These are phyloP conservation scores for Chrysosporium queenslandicum DNA, from an alignment of 2,329 filamentous ascomycete genomes.

Conservation along the genomic window DNA sequence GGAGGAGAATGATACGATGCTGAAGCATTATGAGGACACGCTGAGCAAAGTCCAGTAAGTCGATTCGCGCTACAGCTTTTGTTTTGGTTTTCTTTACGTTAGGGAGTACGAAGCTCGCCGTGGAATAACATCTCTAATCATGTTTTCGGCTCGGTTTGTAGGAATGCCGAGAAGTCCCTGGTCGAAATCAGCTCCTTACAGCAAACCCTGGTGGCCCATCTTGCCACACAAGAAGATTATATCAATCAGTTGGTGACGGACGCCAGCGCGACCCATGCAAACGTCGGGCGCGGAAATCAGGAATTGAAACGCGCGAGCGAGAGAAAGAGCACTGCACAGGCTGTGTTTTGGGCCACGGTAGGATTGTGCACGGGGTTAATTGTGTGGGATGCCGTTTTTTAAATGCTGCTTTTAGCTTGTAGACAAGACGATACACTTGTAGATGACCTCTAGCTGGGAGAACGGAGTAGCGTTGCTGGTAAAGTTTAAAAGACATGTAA, in stretches of 20 bases:
- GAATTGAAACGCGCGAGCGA: conserved; percentile 76
- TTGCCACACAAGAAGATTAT: conserved; percentile 74
- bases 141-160: conserved; percentile 30
- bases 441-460: too few relatives aligned
- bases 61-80: too few relatives aligned
- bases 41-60: conserved; percentile 86
- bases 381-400: conserved; percentile 64
- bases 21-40: conserved; percentile 89
- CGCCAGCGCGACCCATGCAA: conserved; percentile 69
- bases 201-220: conserved; percentile 73
- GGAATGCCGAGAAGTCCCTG: conserved; percentile 78
- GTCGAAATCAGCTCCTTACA: conserved; percentile 90
- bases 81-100: too few relatives aligned
- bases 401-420: not conserved
- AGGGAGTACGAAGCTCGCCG: too few relatives aligned
- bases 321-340: conserved; percentile 60
- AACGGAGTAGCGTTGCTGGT: too few relatives aligned
- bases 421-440: too few relatives aligned
- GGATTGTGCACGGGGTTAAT: conserved; percentile 65
- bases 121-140: not conserved
- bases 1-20: conserved; percentile 82
- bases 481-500: too few relatives aligned
- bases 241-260: conserved; percentile 84
- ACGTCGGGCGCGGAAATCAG: conserved; percentile 80
- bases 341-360: conserved; percentile 71